phyloP scores from a whole-genome alignment of 2,329 filamentous ascomycete species.

The Cercospora zeina region DNA sequence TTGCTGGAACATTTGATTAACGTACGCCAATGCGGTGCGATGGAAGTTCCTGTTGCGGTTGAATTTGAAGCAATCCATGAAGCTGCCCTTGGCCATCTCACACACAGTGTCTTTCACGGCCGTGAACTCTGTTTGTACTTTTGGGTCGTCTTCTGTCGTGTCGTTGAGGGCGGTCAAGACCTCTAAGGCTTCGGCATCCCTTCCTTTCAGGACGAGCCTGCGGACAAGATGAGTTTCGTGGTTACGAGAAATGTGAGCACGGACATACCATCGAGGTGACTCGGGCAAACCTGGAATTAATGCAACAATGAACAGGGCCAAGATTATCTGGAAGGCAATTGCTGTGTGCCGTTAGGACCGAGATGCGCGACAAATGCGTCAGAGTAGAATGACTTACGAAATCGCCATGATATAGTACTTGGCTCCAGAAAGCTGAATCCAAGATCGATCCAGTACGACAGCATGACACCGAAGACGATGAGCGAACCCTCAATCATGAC shows the following conservation, averaged over 20 bases:
- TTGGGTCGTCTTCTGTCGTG: conserved; percentile 40
- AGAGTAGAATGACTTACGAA: conserved; percentile 37
- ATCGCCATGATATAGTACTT: conserved; percentile 54
- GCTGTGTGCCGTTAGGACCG: conserved; percentile 28
- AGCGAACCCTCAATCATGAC: conserved; percentile 94
- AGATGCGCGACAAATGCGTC: background rate
- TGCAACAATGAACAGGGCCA: conserved; percentile 54
- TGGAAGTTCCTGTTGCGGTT: conserved; percentile 50
- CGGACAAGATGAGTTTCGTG: background rate
- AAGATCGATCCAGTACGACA: conserved; percentile 56
- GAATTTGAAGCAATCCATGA: conserved; percentile 40
- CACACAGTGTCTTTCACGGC: conserved; percentile 44
- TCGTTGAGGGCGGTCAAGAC: conserved; percentile 42
- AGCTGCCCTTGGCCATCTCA: conserved; percentile 39
- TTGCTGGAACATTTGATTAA: conserved; percentile 52
- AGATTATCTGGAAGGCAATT: conserved; percentile 58
- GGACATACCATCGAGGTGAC: conserved; percentile 54
- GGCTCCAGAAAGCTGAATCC: conserved; percentile 45
- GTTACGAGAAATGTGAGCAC: background rate
- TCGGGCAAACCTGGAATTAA: conserved; percentile 56
- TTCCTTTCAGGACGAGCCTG: conserved; percentile 39
- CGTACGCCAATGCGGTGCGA: conserved; percentile 47
- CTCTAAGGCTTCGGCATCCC: conserved; percentile 40
- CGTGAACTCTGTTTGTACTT: conserved; percentile 34
- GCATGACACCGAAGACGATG: conserved; percentile 54